Evolutionary conservation across 106 monocot genomes (phyloP).

Genomic region (Dendrobium huoshanense): DNA sequence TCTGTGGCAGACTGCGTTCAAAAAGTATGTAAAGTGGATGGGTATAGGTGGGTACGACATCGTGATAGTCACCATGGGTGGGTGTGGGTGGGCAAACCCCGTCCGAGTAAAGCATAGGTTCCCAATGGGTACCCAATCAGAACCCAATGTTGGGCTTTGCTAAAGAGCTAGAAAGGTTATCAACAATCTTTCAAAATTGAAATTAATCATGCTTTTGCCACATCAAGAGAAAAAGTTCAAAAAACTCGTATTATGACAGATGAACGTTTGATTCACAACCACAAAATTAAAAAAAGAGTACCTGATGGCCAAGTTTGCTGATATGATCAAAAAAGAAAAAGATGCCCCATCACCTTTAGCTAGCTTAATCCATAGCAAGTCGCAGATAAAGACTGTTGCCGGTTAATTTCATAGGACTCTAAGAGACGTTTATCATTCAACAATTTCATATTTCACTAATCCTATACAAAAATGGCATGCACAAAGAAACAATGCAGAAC

Average conservation of each 20-base stretch:
- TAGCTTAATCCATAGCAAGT: not conserved
- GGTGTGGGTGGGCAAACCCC: too few species aligned
- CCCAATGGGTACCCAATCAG: too few species aligned
- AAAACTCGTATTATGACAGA: not conserved
- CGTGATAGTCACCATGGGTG: too few species aligned
- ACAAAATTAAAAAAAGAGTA: not conserved
- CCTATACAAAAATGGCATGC: not conserved
- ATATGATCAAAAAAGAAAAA: slow-evolving; percentile 5
- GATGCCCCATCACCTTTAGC: not conserved
- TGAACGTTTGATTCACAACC: not conserved
- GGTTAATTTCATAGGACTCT: not conserved
- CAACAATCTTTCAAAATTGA: not conserved
- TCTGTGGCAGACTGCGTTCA: too few species aligned
- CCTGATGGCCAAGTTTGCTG: not conserved
- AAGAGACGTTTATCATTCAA: not conserved
- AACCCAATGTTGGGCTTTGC: too few species aligned
- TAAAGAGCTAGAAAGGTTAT: not conserved
- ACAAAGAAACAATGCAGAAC: not conserved
- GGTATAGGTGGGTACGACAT: too few species aligned
- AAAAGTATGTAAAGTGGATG: too few species aligned
- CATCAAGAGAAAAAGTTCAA: slow-evolving; percentile 9
- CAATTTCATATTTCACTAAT: not conserved
- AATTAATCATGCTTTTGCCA: not conserved
- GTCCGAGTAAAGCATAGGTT: too few species aligned
- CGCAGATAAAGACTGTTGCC: not conserved